Conservation (phyloP, 2,329 filamentous ascomycete genomes). For the Pseudogymnoascus sp. region DNA sequence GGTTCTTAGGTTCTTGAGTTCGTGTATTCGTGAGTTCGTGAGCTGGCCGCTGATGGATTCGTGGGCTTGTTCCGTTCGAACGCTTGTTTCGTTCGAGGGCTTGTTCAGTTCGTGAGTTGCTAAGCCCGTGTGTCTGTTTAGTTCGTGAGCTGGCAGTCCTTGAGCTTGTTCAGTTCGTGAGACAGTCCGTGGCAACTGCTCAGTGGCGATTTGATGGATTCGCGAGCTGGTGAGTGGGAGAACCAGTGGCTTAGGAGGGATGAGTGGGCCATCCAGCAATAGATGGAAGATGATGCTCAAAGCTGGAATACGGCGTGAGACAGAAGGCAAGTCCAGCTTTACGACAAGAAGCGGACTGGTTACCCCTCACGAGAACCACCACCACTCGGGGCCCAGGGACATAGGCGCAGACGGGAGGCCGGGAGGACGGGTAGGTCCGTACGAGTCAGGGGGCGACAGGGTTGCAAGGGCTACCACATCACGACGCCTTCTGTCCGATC, state of each 20-base stretch:
- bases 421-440: not conserved
- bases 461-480: not conserved
- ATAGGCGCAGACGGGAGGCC: not conserved
- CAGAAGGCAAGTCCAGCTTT: not conserved
- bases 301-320: not conserved
- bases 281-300: not conserved
- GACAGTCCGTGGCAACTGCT: not conserved
- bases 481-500: not conserved
- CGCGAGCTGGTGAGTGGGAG: not conserved
- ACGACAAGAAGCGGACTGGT: not conserved
- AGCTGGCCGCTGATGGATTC: not conserved
- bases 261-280: not conserved
- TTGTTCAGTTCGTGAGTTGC: not conserved
- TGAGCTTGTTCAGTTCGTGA: not conserved
- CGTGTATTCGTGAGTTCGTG: not conserved
- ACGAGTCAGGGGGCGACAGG: not conserved
- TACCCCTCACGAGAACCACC: not conserved
- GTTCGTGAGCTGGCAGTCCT: not conserved
- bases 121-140: not conserved
- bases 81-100: not conserved
- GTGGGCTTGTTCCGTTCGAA: not conserved
- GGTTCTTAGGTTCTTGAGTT: not conserved
- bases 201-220: not conserved
- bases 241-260: not conserved
- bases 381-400: not conserved